A percentile compares a stretch with the other conserved stretches of the same genome.
Conservation (phyloP, 169 alveolate species). For the Eimeria praecox region DNA sequence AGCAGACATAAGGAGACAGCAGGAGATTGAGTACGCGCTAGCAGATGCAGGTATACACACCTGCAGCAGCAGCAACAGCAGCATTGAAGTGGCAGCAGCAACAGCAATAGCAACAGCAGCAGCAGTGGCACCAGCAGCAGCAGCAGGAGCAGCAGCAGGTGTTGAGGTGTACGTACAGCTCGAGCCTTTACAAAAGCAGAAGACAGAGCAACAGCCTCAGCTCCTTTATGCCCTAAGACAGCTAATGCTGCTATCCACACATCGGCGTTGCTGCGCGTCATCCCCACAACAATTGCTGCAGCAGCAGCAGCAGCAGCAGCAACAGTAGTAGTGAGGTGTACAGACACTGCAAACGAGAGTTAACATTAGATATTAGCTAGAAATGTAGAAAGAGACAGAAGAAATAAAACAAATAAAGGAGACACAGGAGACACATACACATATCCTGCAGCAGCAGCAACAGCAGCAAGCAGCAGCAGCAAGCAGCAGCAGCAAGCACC, state of each 20-base stretch:
- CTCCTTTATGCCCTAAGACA: constrained; percentile 77
- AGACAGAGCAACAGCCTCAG: constrained; percentile 74
- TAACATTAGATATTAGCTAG: neutral
- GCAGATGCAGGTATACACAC: no score
- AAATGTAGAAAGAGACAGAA: neutral
- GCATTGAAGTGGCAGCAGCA: no score
- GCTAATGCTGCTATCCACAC: constrained; percentile 76
- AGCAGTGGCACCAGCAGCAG: no score
- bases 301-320: constrained; percentile 12
- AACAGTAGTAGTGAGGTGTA: no score
- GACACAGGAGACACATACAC: neutral
- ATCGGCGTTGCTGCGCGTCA: constrained; percentile 19
- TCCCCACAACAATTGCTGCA: constrained; percentile 63
- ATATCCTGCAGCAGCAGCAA: neutral
- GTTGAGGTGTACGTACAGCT: neutral
- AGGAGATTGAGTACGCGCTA: neutral
- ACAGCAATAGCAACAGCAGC: no score
- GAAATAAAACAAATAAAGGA: neutral
- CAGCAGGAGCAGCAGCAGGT: no score
- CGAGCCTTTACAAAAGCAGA: constrained; percentile 41
- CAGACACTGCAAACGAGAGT: no score
- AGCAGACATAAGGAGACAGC: neutral
- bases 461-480: neutral
- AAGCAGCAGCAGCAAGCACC: neutral
- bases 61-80: no score